Percentiles rank a stretch among this genome's conserved stretches.
These are phyloP conservation scores for Parvularia atlantis DNA, from an alignment of 78 protist species.

Conservation along the genomic window DNA sequence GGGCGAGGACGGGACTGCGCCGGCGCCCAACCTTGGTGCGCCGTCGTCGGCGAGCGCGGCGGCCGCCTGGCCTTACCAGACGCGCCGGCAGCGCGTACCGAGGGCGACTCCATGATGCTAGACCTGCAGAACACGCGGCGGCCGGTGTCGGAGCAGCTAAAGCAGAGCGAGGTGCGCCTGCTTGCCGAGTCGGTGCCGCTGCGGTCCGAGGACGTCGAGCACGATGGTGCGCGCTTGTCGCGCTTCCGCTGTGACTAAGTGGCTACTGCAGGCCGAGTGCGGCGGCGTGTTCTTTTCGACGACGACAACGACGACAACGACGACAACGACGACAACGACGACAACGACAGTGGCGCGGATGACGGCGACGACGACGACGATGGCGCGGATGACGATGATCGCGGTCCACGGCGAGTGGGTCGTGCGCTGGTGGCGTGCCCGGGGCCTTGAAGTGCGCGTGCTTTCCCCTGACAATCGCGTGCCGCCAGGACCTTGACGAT, in stretches of 20 bases:
- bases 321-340: slow-evolving; percentile 33
- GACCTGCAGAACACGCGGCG: slow-evolving; percentile 25
- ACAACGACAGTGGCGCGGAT: slow-evolving; percentile 1
- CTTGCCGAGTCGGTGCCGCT: slow-evolving; percentile 11
- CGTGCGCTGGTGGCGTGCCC: not conserved
- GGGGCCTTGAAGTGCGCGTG: too few species aligned
- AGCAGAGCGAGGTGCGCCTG: slow-evolving; percentile 23
- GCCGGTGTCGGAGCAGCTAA: slow-evolving; percentile 36
- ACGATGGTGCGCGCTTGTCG: too few species aligned
- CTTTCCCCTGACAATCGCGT: too few species aligned
- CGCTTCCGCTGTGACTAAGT: too few species aligned
- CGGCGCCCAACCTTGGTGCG: not conserved
- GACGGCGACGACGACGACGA: slow-evolving; percentile 21
- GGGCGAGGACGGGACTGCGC: not conserved
- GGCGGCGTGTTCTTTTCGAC: slow-evolving; percentile 1
- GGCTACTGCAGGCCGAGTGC: not conserved
- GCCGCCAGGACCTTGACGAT: not conserved
- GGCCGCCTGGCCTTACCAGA: too few species aligned
- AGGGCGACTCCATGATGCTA: slow-evolving; percentile 59
- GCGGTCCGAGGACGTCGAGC: slow-evolving; percentile 4
- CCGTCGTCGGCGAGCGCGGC: slow-evolving; percentile 32
- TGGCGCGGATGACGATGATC: slow-evolving; percentile 14
- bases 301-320: slow-evolving; percentile 16
- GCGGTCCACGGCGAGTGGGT: not conserved
- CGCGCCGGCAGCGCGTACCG: slow-evolving; percentile 10